Base-by-base conservation (phyloP, 2,329 filamentous ascomycete genomes). In the Paecilomyces niveus region DNA sequence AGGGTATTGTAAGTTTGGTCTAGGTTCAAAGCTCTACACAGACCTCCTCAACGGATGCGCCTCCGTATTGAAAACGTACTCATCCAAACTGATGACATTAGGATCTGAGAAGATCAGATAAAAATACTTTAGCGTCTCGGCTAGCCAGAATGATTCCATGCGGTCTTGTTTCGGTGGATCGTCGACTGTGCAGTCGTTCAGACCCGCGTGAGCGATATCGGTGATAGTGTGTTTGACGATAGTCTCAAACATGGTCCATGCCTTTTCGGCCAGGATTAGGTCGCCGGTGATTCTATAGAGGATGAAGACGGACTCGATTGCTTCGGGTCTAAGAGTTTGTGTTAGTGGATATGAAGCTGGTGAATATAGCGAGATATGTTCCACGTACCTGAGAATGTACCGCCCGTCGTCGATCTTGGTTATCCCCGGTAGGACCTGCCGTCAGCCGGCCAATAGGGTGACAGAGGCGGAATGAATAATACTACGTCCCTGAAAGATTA, bases 101-200 rank as follows among this genome's bases (percentile, higher is more conserved):
- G 88, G 86, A 58, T 86, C 81, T 22, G 85, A 85, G 71, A 89
- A 96, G 54, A 96, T 80, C 58, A 96, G 73, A 71, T 91, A 96
- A 64, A 94, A 96, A 70, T 96, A 96, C 79, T 96, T 97, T 65
- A 96, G 78, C 49, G 91, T 96, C 80, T 96, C 92, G 3, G 89
- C 89, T 61, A 91, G 80, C 90, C 92, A 96, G 74, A 95, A 96
- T 68, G 89, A 92, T 77, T 96, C 89, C 89, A 93, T 92, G 64
- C 80, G 79, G 70, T 92, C 84, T 45, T 73, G 70, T 57, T 80
- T 76, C 0, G 80, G 73, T 10, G 63, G 58, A 7, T 51, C 50
- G 2, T 56, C 55, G 18, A 64, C 61, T 5, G 62, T 67, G 49
- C 65, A 61, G 61, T 70, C 69, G 3, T 54, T 56, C 7, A 72